Evolutionary conservation across 768 basidiomycete species (phyloP).

Genomic region (Panus rudis): DNA sequence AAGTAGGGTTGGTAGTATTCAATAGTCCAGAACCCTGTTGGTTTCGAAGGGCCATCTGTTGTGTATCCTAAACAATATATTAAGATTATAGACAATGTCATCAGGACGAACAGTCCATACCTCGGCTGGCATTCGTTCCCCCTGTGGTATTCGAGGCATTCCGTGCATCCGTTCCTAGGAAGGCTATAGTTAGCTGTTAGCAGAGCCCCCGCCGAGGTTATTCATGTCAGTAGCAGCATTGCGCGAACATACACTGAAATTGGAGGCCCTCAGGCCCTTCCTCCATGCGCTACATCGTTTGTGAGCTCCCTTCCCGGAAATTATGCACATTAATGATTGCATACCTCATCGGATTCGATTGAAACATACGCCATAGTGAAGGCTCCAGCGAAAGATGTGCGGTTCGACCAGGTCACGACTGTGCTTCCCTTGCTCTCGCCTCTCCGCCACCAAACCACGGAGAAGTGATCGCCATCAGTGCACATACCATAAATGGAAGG

Average conservation of each 20-base stretch:
- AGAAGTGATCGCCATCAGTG: no score
- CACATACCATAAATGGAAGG: no score
- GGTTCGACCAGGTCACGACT: no score
- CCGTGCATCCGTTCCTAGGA: conserved; percentile 20
- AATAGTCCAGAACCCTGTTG: conserved; percentile 65
- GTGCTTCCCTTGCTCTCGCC: no score
- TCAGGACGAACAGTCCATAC: conserved; percentile 1
- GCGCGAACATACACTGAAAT: conserved; percentile 20
- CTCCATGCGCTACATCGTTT: conserved; percentile 21
- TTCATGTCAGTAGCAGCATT: background rate
- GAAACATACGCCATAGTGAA: conserved; percentile 22
- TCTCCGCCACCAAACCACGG: no score
- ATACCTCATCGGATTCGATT: conserved; percentile 24
- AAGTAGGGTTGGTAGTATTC: conserved; percentile 88
- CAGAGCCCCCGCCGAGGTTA: background rate
- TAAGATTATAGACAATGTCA: background rate
- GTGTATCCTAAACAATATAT: conserved; percentile 49
- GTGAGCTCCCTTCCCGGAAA: conserved; percentile 4
- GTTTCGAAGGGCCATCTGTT: conserved; percentile 43
- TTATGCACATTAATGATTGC: no score
- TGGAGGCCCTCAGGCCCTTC: conserved; percentile 25
- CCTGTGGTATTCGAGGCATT: conserved; percentile 7
- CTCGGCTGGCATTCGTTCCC: conserved; percentile 11
- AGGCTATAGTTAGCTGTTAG: conserved; percentile 12
- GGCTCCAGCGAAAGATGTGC: no score